Evolutionary conservation across 1,284 basidiomycete genomes (phyloP), one percentile per base, ranked within the genome.

Genomic region (Cryptococcus sp.): DNA sequence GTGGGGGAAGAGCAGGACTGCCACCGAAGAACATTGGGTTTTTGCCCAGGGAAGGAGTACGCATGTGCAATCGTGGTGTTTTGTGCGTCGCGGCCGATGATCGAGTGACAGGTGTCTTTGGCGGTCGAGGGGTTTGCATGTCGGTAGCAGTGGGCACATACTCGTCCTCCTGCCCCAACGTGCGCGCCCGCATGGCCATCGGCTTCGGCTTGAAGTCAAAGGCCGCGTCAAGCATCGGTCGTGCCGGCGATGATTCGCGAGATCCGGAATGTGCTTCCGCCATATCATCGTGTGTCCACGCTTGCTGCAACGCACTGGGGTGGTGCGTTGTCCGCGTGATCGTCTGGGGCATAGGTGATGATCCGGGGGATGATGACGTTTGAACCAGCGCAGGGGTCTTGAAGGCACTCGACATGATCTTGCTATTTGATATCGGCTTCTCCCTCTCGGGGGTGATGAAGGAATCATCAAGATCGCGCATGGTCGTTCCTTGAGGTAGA

Each of bases 281-380:
- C 67, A 71, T 68, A 52, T 77, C 73, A 40, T 72, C 75, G 46
- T 72, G 69, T 10, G 74, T 76, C 75, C 75, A 76, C 0, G 69
- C 70, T 55, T 74, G 73, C 49, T 73, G 72, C 3, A 76, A 58
- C 0, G 66, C 65, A 8, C 69, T 72, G 1, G 75, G 73, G 46
- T 73, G 69, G 54, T 75, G 72, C 11, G 74, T 65, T 3, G 68
- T 65, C 10, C 76, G 70, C 2, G 66, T 68, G 30, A 74, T 66
- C 0, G 77, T 78, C 1, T 70, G 66, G 1, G 78, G 78, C 70
- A 77, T 76, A 5, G 78, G 78, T 4, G 78, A 78, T 1, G 78
- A 78, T 1, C 74, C 73, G 1, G 78, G 78, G 1, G 76, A 78
- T 7, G 78, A 79, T 0, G 75, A 71, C 0, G 74, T 69, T 49